Base-by-base conservation (phyloP, 306 rosid genomes). In the Medicago ruthenica region DNA sequence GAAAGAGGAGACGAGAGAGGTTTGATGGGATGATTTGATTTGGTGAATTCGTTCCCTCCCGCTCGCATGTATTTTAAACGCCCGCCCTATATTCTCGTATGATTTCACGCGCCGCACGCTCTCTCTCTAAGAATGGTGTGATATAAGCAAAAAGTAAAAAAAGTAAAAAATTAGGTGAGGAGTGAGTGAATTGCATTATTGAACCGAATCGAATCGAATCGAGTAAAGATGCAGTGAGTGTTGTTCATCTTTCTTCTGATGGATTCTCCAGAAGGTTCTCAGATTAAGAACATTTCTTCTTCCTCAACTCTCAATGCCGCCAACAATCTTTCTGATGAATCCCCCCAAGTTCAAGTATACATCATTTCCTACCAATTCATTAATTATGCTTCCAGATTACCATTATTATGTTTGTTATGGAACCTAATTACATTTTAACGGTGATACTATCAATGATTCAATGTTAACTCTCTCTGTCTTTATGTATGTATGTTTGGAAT, bases 41-140 rank as follows among this genome's bases (percentile, higher is more conserved):
- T 13, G 7, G 1, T 42, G 4, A 2, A 18, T 54, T 55, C 7
- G 10, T 51, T 4, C n/a, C 17, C 80, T 87, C 91, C 91, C 88
- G 91, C 91, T 83, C 77, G 36, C 76, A 80, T 83, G 36, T 78
- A 80, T 83, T 89, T 89, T 64, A 85, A 89, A 86, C 67, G 85
- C 89, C 90, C 86, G 86, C 93, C 82, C 6, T 53, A 50, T 50
- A 15, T 1, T 8, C 8, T 6, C 54, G 17, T 75, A 16, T 6
- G 13, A 16, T 16, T 17, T 39, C 84, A 80, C 80, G 80, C 84
- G 67, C 72, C 71, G 14, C 67, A 66, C 82, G 41, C 82, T 7
- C 75, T 61, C 54, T 10, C 7, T 58, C 16, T 20, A 24, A 3
- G 47, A 78, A 63, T 14, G 1, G 9, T 24, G 2, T 40, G 3